These are phyloP conservation scores for Penicillium cinerascens DNA, from an alignment of 495 filamentous ascomycete species.

Conservation along the genomic window DNA sequence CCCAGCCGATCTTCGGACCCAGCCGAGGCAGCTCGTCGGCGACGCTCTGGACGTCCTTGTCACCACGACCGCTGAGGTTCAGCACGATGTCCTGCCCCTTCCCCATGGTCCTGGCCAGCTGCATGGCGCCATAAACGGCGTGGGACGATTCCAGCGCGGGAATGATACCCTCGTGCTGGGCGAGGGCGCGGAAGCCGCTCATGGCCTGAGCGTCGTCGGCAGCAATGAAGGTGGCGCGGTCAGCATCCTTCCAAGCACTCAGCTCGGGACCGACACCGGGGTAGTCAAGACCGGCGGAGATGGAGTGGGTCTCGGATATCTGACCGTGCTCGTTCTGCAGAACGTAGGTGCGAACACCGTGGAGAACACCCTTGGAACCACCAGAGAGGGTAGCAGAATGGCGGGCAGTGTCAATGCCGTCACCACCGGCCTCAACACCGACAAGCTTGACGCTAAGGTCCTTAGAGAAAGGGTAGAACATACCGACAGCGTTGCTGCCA, in stretches of 20 bases:
- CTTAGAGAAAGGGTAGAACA: conserved; percentile 93
- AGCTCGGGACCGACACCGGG: conserved; percentile 95
- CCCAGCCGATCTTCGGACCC: conserved; percentile 93
- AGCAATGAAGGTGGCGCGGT: conserved; percentile 82
- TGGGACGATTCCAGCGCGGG: conserved; percentile 92
- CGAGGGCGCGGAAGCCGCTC: conserved; percentile 77
- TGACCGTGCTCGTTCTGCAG: conserved; percentile 90
- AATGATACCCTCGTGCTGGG: conserved; percentile 91
- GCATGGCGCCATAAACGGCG: conserved; percentile 82
- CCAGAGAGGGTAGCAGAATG: conserved; percentile 87
- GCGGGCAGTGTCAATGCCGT: conserved; percentile 81
- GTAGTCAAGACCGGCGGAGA: conserved; percentile 97
- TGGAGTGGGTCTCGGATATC: conserved; percentile 89
- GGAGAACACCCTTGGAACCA: conserved; percentile 86
- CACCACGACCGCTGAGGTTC: conserved; percentile 85
- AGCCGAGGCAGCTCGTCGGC: conserved; percentile 88
- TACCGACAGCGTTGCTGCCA: conserved; percentile 85
- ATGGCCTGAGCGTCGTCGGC: conserved; percentile 93
- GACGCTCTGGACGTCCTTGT: conserved; percentile 98
- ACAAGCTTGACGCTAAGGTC: conserved; percentile 82
- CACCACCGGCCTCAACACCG: conserved; percentile 95
- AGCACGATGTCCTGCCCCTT: conserved; percentile 91
- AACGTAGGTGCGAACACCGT: conserved; percentile 94
- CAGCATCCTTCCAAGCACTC: conserved; percentile 83
- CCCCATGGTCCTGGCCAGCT: conserved; percentile 87